A percentile compares a stretch with the other conserved stretches of the same genome.
Evolutionary conservation across 1,284 basidiomycete genomes (phyloP).

Genomic region (Papiliotrema laurentii): DNA sequence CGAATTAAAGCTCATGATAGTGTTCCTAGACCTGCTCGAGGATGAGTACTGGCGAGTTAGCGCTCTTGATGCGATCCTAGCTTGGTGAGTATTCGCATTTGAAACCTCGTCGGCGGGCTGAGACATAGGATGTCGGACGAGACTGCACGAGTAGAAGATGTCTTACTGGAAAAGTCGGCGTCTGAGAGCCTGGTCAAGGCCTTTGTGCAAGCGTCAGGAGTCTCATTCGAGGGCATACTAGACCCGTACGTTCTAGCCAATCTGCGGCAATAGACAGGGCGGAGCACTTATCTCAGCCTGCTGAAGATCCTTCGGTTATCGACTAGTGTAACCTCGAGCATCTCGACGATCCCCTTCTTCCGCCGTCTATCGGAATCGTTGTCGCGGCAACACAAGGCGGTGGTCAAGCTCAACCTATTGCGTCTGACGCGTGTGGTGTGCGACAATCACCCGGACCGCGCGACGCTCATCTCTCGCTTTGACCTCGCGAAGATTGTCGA

Average conservation of each 20-base stretch:
- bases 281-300: slow-evolving; percentile 51
- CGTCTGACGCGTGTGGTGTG: slow-evolving; percentile 79
- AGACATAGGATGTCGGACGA: slow-evolving; percentile 80
- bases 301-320: slow-evolving; percentile 85
- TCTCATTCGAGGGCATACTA: slow-evolving; percentile 90
- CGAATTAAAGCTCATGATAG: slow-evolving; percentile 17
- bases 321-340: slow-evolving; percentile 63
- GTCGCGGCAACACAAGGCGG: slow-evolving; percentile 64
- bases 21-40: slow-evolving; percentile 79
- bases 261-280: slow-evolving; percentile 8
- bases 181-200: slow-evolving; percentile 71
- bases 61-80: slow-evolving; percentile 82
- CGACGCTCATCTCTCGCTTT: slow-evolving; percentile 70
- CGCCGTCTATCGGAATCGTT: slow-evolving; percentile 82
- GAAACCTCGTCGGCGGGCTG: background rate
- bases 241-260: slow-evolving; percentile 57
- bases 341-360: slow-evolving; percentile 80
- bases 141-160: slow-evolving; percentile 85
- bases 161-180: slow-evolving; percentile 64
- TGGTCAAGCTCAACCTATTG: slow-evolving; percentile 84
- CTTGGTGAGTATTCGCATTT: slow-evolving; percentile 60
- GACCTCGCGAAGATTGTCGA: slow-evolving; percentile 72
- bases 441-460: slow-evolving; percentile 82
- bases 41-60: slow-evolving; percentile 96
- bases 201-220: slow-evolving; percentile 81